Percentiles rank a stretch among this genome's conserved stretches.
phyloP scores from a whole-genome alignment of 73 alveolate genomes.

The Loxodes magnus region DNA sequence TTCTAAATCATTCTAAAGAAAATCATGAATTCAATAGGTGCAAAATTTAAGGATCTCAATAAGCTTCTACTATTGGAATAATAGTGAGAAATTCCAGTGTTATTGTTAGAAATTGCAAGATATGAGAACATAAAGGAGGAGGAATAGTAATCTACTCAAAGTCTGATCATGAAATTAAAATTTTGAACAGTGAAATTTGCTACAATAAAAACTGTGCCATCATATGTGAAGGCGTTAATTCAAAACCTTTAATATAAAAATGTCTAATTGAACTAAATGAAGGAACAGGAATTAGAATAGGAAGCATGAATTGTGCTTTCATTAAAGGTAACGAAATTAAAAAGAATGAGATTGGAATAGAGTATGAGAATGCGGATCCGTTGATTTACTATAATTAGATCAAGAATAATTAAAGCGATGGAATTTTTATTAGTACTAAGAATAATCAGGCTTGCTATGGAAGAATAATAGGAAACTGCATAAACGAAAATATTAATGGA shows the following conservation, averaged over 20 bases:
- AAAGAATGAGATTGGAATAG: conserved; percentile 44
- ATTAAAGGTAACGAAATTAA: conserved; percentile 49
- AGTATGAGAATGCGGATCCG: conserved; percentile 46
- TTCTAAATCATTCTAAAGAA: too few species aligned
- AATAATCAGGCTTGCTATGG: conserved; percentile 46
- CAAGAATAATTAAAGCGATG: conserved; percentile 32
- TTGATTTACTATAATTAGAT: conserved; percentile 36
- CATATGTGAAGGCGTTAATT: conserved; percentile 43
- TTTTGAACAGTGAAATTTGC: conserved; percentile 37
- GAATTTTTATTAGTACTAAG: conserved; percentile 36
- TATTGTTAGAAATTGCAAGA: neutral
- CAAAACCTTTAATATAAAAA: conserved; percentile 36
- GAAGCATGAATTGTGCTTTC: conserved; percentile 35
- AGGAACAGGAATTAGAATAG: conserved; percentile 56
- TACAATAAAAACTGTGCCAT: conserved; percentile 41
- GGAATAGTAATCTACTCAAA: conserved; percentile 17
- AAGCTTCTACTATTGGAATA: neutral
- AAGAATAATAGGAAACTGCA: conserved; percentile 29
- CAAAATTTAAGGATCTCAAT: conserved; percentile 3
- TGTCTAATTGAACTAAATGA: conserved; percentile 28
- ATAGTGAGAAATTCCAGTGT: neutral
- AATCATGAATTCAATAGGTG: too few species aligned
- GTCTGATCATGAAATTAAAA: conserved; percentile 17
- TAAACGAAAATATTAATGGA: conserved; percentile 75
- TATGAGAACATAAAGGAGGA: conserved; percentile 10